Evolutionary conservation across 2,329 filamentous ascomycete species (phyloP).

Genomic region (Dactylonectria estremocensis): DNA sequence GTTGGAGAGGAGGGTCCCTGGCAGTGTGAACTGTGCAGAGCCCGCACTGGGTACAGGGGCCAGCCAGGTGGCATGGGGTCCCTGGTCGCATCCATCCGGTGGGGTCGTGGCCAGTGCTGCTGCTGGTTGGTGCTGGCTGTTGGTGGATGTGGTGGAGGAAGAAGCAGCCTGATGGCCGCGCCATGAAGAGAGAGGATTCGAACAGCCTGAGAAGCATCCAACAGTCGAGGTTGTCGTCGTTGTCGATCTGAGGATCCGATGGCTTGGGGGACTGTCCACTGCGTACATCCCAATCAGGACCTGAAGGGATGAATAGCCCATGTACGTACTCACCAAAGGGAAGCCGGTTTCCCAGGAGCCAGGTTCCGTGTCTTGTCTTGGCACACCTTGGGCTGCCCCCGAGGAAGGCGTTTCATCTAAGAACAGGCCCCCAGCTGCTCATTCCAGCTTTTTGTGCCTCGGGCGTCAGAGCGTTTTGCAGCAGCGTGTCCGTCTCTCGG

Average conservation of each 20-base stretch:
- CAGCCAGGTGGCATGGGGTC: constrained; percentile 2
- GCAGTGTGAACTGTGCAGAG: constrained; percentile 17
- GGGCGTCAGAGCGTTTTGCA: constrained; percentile 13
- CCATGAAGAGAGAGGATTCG: background rate
- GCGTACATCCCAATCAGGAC: too few species aligned
- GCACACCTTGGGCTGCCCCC: constrained; percentile 11
- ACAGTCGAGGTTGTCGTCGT: background rate
- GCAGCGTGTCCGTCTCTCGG: constrained; percentile 4
- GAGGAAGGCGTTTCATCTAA: constrained; percentile 33
- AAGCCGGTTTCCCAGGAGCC: constrained; percentile 17
- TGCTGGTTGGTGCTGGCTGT: background rate
- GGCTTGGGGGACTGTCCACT: too few species aligned
- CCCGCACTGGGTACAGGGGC: constrained; percentile 29
- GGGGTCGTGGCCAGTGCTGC: constrained; percentile 2
- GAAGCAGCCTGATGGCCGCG: background rate
- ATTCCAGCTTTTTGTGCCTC: constrained; percentile 27
- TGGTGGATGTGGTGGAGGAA: background rate
- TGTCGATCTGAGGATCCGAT: too few species aligned
- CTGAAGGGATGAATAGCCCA: too few species aligned
- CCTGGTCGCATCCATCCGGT: constrained; percentile 11
- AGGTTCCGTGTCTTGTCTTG: constrained; percentile 9
- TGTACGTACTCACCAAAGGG: constrained; percentile 15
- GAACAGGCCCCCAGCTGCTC: constrained; percentile 22
- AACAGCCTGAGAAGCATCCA: too few species aligned
- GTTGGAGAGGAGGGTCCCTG: constrained; percentile 12